Percentiles rank a stretch among this genome's conserved stretches.
These are phyloP conservation scores for Tylopilus intermedius DNA, from an alignment of 768 basidiomycete species.

Conservation along the genomic window DNA sequence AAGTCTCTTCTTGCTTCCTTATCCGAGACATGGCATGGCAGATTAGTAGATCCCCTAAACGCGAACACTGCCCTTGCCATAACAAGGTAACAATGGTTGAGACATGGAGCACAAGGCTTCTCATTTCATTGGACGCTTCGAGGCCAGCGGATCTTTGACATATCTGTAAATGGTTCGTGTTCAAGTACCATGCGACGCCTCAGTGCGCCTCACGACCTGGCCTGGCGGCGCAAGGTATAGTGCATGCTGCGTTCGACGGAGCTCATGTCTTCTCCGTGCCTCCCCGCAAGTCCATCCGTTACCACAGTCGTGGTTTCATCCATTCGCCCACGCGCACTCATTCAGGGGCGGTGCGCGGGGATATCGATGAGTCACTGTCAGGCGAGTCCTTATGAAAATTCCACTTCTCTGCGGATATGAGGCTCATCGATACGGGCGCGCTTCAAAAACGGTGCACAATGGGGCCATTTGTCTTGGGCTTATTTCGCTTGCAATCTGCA, in stretches of 20 bases:
- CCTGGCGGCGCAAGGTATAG: constrained; percentile 6
- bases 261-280: constrained; percentile 2
- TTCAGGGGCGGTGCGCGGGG: constrained; percentile 13
- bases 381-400: constrained; percentile 14
- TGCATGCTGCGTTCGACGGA: constrained; percentile 12
- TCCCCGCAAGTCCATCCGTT: constrained; percentile 16
- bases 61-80: constrained; percentile 29
- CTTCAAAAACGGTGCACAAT: constrained; percentile 16
- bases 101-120: constrained; percentile 8
- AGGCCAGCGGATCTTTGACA: constrained; percentile 14
- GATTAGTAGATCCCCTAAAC: constrained; percentile 16
- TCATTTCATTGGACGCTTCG: constrained; percentile 8
- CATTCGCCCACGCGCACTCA: constrained; percentile 3
- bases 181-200: constrained; percentile 14
- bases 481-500: constrained; percentile 28
- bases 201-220: neutral
- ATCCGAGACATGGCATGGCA: constrained; percentile 18
- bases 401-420: constrained; percentile 21
- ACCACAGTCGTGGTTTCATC: constrained; percentile 22
- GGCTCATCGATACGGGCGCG: constrained; percentile 9
- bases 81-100: constrained; percentile 29
- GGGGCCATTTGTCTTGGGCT: constrained; percentile 15
- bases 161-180: constrained; percentile 12
- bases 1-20: constrained; percentile 13
- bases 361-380: constrained; percentile 9